Base-by-base conservation (phyloP, 2,329 filamentous ascomycete genomes). In the Aotearoamyces nothofagi region DNA sequence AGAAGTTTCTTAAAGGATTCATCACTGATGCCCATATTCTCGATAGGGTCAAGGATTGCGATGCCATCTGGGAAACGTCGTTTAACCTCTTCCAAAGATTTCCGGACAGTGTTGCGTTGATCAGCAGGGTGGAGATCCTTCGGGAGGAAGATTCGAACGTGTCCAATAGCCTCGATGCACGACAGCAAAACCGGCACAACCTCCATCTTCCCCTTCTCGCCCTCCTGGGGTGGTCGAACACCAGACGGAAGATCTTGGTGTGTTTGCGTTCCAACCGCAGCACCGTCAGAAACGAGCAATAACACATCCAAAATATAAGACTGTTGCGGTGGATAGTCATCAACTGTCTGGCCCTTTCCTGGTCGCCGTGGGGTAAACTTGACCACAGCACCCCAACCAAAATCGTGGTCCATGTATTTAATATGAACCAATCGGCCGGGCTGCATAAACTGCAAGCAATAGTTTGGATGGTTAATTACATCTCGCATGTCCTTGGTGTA, bases 11-110 rank as follows among this genome's bases (percentile, higher is more conserved):
- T 94, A 60, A 98, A 96, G 0, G 73, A 75, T 1, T 93, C 84
- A 45, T 96, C 90, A 4, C 66, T 77, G 45, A 98, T 96, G 15
- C 73, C 69, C 90, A 98, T 96, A 47, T 94, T 86, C 52, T 96
- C 86, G 22, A 98, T 77, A 0, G 90, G 90, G 45, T 98, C 90
- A 11, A 98, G 58, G 5, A 86, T 64, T 3, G 90, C 78, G 32
- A 98, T 60, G 3, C 90, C 90, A 47, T 98, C 90, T 1, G 86
- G 84, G 57, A 98, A 96, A 15, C 90, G 76, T 40, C 73, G 73
- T 53, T 80, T 69, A 10, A 92, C 76, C 52, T 96, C 87, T 23
- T 71, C 66, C 15, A 96, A 55, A 4, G 66, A 55, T 46, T 77
- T 80, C 31, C 69, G 64, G 17, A 78, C 63, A 1, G 63, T 67